Evolutionary conservation across 148 eudicot species (phyloP).

Genomic region (Rhododendron simsii): DNA sequence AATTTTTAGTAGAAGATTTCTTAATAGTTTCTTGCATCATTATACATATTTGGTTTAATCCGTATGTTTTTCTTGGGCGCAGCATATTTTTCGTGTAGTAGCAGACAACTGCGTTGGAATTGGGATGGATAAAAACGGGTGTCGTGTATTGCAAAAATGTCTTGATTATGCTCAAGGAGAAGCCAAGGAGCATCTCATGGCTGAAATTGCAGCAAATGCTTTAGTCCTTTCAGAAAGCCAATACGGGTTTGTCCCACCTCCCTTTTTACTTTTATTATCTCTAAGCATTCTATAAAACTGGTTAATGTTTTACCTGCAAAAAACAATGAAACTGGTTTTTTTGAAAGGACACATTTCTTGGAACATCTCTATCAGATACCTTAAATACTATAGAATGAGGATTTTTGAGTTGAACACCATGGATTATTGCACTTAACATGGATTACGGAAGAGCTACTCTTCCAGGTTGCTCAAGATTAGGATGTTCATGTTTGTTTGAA

Average conservation of each 20-base stretch:
- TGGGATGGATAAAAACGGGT: slow-evolving; percentile 40
- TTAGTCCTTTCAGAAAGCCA: slow-evolving; percentile 28
- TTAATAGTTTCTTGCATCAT: background rate
- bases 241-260: slow-evolving; percentile 36
- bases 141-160: slow-evolving; percentile 42
- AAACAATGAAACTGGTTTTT: background rate
- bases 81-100: slow-evolving; percentile 35
- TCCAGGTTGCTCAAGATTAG: too few species aligned
- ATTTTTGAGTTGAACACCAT: too few species aligned
- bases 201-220: slow-evolving; percentile 31
- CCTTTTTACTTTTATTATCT: background rate
- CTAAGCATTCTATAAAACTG: background rate
- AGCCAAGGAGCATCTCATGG: slow-evolving; percentile 16
- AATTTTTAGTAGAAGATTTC: background rate
- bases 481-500: too few species aligned
- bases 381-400: too few species aligned
- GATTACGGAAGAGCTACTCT: too few species aligned
- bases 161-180: slow-evolving; percentile 23
- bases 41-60: background rate
- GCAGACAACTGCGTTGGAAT: slow-evolving; percentile 32
- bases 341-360: too few species aligned
- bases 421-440: too few species aligned
- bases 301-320: background rate
- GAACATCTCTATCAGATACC: too few species aligned
- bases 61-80: background rate